These are phyloP conservation scores for Rugonectria rugulosa DNA, from an alignment of 2,329 filamentous ascomycete genomes.

Conservation along the genomic window DNA sequence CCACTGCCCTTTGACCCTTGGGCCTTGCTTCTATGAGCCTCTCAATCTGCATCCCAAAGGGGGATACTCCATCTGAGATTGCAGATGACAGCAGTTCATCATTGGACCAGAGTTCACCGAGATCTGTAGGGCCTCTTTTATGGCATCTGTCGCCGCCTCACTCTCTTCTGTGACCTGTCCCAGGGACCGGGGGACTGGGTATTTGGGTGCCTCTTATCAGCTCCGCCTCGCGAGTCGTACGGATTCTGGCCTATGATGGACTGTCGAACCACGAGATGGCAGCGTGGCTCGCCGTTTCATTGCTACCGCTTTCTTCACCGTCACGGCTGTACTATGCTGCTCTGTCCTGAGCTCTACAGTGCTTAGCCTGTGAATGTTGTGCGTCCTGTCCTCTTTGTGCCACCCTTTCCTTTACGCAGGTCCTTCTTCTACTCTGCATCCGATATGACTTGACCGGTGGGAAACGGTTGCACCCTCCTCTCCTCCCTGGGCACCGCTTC, in stretches of 20 bases:
- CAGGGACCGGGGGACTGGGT: too few relatives aligned
- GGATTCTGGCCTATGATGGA: too few relatives aligned
- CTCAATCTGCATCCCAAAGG: constrained; percentile 2
- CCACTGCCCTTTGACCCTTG: background rate
- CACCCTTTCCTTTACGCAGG: constrained; percentile 2
- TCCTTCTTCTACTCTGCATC: background rate
- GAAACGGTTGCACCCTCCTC: background rate
- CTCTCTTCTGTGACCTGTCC: background rate
- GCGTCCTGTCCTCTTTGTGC: background rate
- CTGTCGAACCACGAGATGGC: background rate
- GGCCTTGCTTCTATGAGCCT: constrained; percentile 1
- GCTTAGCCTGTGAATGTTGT: background rate
- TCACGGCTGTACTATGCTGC: too few relatives aligned
- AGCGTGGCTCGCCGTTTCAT: background rate
- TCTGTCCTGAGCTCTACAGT: background rate
- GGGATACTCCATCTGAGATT: background rate
- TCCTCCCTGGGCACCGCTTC: background rate
- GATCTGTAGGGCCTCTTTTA: constrained; percentile 3
- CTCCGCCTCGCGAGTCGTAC: background rate
- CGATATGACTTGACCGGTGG: constrained; percentile 17
- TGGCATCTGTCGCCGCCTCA: constrained; percentile 1
- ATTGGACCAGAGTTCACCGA: background rate
- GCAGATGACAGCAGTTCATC: background rate
- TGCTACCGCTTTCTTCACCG: background rate
- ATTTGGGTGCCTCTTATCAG: constrained; percentile 3